Conservation (phyloP, 768 basidiomycete species). For the Chiua virens region DNA sequence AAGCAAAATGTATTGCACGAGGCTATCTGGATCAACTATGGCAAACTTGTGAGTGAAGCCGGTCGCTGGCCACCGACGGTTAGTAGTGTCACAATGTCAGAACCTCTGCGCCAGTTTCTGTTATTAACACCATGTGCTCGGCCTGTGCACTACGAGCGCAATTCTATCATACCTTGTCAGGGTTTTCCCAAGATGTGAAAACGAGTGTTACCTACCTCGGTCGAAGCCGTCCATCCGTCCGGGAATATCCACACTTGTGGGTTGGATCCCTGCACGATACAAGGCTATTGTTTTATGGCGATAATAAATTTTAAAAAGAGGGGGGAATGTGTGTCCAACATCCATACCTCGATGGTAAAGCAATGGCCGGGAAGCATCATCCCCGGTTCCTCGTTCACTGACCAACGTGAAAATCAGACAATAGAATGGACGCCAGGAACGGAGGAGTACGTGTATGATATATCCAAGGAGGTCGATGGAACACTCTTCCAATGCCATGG, state of each 20-base stretch:
- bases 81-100: conserved; percentile 49
- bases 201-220: conserved; percentile 52
- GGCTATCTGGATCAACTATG: too few relatives aligned
- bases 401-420: not conserved
- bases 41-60: too few relatives aligned
- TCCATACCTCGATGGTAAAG: conserved; percentile 84
- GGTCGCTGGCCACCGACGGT: too few relatives aligned
- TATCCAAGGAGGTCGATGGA: conserved; percentile 85
- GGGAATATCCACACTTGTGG: conserved; percentile 77
- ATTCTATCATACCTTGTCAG: conserved; percentile 44
- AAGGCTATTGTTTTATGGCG: conserved; percentile 47
- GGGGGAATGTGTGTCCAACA: not conserved
- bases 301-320: not conserved
- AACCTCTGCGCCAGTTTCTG: conserved; percentile 73
- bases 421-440: not conserved
- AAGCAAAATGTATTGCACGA: too few relatives aligned
- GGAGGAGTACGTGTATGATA: conserved; percentile 62
- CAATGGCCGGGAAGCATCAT: conserved; percentile 83
- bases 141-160: conserved; percentile 83
- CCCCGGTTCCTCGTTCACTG: conserved; percentile 83
- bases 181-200: not conserved
- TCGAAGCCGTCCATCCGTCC: conserved; percentile 93
- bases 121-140: conserved; percentile 88
- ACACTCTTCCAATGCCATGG: conserved; percentile 82
- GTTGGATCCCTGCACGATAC: conserved; percentile 72